Base-by-base conservation (phyloP, 169 alveolate species). In the Pseudocohnilembus persalinus region DNA sequence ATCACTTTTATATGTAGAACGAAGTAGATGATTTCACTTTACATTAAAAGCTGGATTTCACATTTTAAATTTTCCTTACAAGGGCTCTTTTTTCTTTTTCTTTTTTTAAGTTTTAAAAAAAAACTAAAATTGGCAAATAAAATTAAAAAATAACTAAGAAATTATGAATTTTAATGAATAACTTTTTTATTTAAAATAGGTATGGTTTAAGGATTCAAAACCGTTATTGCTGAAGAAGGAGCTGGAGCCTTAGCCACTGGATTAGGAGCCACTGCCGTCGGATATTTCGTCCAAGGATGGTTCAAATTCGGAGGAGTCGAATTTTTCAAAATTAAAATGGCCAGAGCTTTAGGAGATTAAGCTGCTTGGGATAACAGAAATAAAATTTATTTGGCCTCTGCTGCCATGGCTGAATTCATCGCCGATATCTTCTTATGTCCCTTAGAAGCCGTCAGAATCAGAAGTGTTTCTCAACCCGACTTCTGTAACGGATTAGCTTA, bases 381-480 rank as follows among this genome's bases (percentile, higher is more conserved):
- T 16, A 83, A 92, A 63, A 97, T 98, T 74, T 98, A 99, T 99
- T 93, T 98, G 75, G 96, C 98, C 26, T 99, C 99, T 29, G 96
- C 99, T 33, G 99, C 99, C 74, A 96, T 99, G 29, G 99, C 99
- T 31, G 99, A 99, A 89, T 92, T 98, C 89, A 96, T 98, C 82
- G 99, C 99, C 76, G 99, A 99, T 82, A 83, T 97, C 78, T 93
- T 98, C 85, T 96, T 99, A 77, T 98, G 99, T 88, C 99, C 99
- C 29, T 88, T 97, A 97, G 99, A 99, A 92, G 98, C 99, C 96
- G n/a, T n/a, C n/a, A n/a, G n/a, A n/a, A n/a, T n/a, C n/a, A n/a
- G n/a, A n/a, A n/a, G n/a, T n/a, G n/a, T n/a, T n/a, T n/a, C n/a
- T n/a, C n/a, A n/a, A 27, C 91, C 83, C 78, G 98, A 97, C 29